phyloP scores from a whole-genome alignment of 2,329 filamentous ascomycete genomes.

The Colletotrichum graminicola region DNA sequence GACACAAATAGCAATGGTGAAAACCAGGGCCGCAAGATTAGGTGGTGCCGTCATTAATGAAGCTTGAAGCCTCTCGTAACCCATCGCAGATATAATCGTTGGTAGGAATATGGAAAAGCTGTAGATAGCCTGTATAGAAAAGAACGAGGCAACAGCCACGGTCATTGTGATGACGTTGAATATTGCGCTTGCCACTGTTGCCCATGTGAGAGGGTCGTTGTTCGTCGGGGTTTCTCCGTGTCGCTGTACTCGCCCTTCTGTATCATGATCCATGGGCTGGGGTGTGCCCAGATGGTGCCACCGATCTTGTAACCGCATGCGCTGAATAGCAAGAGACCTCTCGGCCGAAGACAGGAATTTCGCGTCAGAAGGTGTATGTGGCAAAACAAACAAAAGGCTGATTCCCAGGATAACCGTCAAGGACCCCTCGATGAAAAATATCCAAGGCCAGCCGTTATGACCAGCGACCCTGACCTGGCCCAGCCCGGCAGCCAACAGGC shows the following conservation, averaged over 20 bases:
- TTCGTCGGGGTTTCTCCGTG: not conserved
- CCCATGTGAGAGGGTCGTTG: slow-evolving; percentile 22
- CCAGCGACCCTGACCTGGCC: slow-evolving; percentile 23
- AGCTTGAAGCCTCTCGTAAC: slow-evolving; percentile 39
- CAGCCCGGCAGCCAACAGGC: slow-evolving; percentile 34
- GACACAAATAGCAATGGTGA: slow-evolving; percentile 44
- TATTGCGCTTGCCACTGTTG: slow-evolving; percentile 36
- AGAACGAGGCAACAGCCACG: slow-evolving; percentile 45
- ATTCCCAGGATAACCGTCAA: slow-evolving; percentile 34
- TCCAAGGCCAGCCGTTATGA: slow-evolving; percentile 42
- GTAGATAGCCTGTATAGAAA: slow-evolving; percentile 44
- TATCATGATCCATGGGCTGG: not conserved
- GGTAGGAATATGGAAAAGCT: slow-evolving; percentile 46
- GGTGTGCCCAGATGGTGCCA: slow-evolving; percentile 18
- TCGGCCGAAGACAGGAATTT: slow-evolving; percentile 31
- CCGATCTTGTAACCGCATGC: slow-evolving; percentile 28
- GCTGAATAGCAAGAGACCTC: slow-evolving; percentile 1
- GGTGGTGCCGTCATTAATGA: slow-evolving; percentile 46
- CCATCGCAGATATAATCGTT: slow-evolving; percentile 45
- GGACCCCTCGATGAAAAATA: slow-evolving; percentile 42
- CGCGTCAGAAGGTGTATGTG: slow-evolving; percentile 36
- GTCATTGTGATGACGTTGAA: slow-evolving; percentile 43
- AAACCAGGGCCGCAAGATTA: slow-evolving; percentile 45
- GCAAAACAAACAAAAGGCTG: slow-evolving; percentile 11
- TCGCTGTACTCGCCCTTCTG: no score